Conservation (phyloP, 306 rosid species). For the Begonia fuchsioides region DNA sequence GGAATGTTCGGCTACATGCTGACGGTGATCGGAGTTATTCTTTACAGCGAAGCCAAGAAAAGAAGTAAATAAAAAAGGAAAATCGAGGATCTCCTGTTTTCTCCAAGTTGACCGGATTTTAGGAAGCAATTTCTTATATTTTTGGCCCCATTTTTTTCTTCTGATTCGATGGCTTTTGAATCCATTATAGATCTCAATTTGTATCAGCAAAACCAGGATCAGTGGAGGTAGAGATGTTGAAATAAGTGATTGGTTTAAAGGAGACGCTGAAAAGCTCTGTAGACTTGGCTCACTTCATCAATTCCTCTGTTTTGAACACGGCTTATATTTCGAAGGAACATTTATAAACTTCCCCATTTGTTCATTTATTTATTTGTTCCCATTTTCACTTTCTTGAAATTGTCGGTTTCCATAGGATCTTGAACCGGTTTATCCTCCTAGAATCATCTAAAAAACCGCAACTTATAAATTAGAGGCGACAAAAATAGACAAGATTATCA, state of each 20-base stretch:
- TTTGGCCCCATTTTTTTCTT: no score
- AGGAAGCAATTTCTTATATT: not conserved
- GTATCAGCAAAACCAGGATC: conserved; percentile 5
- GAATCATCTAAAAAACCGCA: no score
- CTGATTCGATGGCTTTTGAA: no score
- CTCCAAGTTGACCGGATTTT: not conserved
- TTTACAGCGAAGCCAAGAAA: conserved; percentile 79
- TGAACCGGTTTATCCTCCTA: no score
- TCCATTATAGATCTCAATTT: not conserved
- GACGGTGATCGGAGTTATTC: conserved; percentile 68
- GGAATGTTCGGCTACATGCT: conserved; percentile 81
- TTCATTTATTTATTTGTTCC: not conserved
- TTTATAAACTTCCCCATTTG: not conserved
- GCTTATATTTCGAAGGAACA: not conserved
- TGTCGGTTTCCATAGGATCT: no score
- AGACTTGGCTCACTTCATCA: conserved; percentile 4
- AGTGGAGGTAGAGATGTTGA: conserved; percentile 6
- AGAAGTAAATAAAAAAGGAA: conserved; percentile 42
- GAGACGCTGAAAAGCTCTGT: not conserved
- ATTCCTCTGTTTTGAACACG: conserved; percentile 2
- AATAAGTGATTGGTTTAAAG: conserved; percentile 9
- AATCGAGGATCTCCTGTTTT: conserved; percentile 6
- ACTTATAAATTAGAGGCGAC: no score
- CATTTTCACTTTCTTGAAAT: not conserved
- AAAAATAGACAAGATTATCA: no score